A percentile compares a stretch with the other conserved stretches of the same genome.
phyloP scores from a whole-genome alignment of 225 moss, liverwort and hornwort species.

The Antitrichia curtipendula region DNA sequence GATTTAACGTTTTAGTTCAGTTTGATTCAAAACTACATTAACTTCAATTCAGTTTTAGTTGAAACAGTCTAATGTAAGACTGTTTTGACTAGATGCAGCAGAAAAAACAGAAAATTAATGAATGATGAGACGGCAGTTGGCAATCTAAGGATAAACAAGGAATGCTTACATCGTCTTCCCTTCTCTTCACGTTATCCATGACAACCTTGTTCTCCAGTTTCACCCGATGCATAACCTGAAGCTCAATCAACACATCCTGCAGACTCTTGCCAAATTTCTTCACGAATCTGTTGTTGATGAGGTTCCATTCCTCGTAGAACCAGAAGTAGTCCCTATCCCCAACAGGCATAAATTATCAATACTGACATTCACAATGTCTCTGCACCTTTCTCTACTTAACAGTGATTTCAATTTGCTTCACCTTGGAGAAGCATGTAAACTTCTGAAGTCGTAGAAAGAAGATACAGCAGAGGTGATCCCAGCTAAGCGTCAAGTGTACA shows the following conservation, averaged over 20 bases:
- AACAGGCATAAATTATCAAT: background rate
- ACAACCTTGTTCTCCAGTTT: constrained; percentile 22
- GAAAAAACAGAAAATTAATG: background rate
- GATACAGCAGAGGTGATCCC: background rate
- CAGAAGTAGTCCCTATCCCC: constrained; percentile 10
- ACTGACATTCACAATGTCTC: background rate
- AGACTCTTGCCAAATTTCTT: constrained; percentile 24
- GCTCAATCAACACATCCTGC: constrained; percentile 24
- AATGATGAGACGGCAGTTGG: background rate
- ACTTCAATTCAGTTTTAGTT: background rate
- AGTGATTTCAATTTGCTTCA: background rate
- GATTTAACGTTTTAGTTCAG: background rate
- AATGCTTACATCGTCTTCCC: background rate
- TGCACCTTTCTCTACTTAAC: background rate
- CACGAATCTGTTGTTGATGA: constrained; percentile 15
- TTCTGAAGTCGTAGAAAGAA: background rate
- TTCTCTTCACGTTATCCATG: constrained; percentile 12
- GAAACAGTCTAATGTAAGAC: background rate
- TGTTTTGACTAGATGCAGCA: background rate
- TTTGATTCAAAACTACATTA: background rate
- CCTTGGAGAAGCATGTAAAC: background rate
- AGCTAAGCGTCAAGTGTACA: background rate
- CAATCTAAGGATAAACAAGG: background rate
- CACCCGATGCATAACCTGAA: constrained; percentile 9
- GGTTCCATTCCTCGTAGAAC: constrained; percentile 34